These are phyloP conservation scores for Irpex sp. DNA, from an alignment of 1,284 basidiomycete species.

Conservation along the genomic window DNA sequence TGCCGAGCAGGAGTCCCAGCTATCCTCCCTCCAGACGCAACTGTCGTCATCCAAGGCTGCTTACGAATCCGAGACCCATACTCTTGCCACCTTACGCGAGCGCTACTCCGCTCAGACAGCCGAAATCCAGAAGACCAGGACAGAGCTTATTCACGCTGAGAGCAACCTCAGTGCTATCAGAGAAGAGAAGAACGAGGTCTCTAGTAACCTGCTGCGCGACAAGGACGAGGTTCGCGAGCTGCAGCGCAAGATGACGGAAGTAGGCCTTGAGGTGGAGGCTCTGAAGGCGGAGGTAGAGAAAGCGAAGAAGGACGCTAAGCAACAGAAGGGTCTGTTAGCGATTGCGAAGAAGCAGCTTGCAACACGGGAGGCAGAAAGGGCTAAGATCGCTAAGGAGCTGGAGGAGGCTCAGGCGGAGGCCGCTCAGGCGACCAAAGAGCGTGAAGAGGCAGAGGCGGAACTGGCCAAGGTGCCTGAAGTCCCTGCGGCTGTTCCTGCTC, in stretches of 20 bases:
- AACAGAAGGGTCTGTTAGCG: conserved; percentile 92
- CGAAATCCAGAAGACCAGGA: conserved; percentile 73
- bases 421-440: conserved; percentile 49
- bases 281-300: conserved; percentile 84
- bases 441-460: conserved; percentile 51
- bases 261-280: conserved; percentile 69
- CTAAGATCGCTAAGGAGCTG: conserved; percentile 70
- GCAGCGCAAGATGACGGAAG: conserved; percentile 81
- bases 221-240: conserved; percentile 93
- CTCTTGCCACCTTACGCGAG: conserved; percentile 72
- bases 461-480: conserved; percentile 34
- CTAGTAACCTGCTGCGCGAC: conserved; percentile 84
- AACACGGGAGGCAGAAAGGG: conserved; percentile 78
- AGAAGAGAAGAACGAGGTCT: conserved; percentile 91
- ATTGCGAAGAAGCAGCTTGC: conserved; percentile 94
- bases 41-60: conserved; percentile 73
- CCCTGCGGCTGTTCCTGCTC: conserved; percentile 13
- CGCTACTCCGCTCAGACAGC: conserved; percentile 69
- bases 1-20: conserved; percentile 61
- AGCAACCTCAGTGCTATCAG: conserved; percentile 88
- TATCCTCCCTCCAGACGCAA: conserved; percentile 73
- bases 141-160: conserved; percentile 87
- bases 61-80: conserved; percentile 81
- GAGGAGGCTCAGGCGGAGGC: conserved; percentile 61
- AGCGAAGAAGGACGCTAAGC: conserved; percentile 89